Conservation (phyloP, 495 filamentous ascomycete genomes). For the Penicillium paxilli region DNA sequence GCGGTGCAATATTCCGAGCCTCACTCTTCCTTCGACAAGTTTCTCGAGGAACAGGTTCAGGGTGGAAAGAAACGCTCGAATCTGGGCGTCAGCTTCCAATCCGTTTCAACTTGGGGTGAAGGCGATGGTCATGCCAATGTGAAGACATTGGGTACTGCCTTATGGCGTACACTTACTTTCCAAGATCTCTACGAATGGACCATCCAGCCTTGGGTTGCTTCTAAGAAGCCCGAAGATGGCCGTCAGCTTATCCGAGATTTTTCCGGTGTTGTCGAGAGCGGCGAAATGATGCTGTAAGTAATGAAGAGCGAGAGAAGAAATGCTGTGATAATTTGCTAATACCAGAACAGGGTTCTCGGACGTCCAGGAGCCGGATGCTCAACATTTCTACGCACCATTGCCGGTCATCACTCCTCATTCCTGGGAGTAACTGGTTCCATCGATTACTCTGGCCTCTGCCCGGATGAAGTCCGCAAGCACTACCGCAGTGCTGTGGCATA, state of each 20-base stretch:
- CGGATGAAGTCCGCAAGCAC: slow-evolving; percentile 57
- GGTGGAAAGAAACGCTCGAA: slow-evolving; percentile 34
- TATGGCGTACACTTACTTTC: slow-evolving; percentile 38
- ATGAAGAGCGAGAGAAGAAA: not conserved
- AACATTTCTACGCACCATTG: slow-evolving; percentile 81
- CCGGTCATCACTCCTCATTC: slow-evolving; percentile 78
- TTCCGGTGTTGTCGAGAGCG: slow-evolving; percentile 65
- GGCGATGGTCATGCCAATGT: slow-evolving; percentile 30
- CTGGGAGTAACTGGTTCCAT: slow-evolving; percentile 76
- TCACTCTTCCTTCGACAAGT: slow-evolving; percentile 39
- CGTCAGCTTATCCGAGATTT: slow-evolving; percentile 52
- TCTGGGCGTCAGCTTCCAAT: slow-evolving; percentile 38
- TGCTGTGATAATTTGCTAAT: not conserved
- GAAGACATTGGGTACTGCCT: slow-evolving; percentile 34
- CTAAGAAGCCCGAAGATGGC: slow-evolving; percentile 30
- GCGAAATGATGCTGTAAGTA: slow-evolving; percentile 69
- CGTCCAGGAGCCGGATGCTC: slow-evolving; percentile 85
- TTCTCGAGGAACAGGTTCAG: slow-evolving; percentile 34
- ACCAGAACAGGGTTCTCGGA: slow-evolving; percentile 61
- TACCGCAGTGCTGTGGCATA: slow-evolving; percentile 83
- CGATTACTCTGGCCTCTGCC: slow-evolving; percentile 70
- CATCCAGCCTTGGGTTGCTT: slow-evolving; percentile 32
- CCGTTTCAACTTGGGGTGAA: slow-evolving; percentile 39
- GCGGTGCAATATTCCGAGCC: slow-evolving; percentile 30
- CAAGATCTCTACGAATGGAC: slow-evolving; percentile 43